Conservation (phyloP, 2,329 filamentous ascomycete genomes). For the Colletotrichum falcatum region DNA sequence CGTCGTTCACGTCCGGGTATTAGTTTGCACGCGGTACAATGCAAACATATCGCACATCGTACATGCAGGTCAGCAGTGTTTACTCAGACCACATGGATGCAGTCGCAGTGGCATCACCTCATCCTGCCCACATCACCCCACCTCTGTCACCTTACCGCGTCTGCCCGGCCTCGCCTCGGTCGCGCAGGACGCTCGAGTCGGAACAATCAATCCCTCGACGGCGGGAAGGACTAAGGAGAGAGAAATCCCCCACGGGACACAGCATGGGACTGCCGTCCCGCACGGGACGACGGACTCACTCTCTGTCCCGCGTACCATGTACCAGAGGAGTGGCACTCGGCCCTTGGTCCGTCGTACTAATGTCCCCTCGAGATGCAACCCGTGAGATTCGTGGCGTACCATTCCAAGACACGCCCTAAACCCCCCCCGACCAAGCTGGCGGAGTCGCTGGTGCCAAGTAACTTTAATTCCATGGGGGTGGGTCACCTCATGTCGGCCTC, state of each 20-base stretch:
- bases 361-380: constrained; percentile 18
- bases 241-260: background rate
- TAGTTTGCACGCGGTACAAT: background rate
- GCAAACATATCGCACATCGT: too few species aligned
- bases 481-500: constrained; percentile 5
- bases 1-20: background rate
- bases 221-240: background rate
- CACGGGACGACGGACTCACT: background rate
- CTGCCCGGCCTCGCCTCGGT: background rate
- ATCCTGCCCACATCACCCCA: background rate
- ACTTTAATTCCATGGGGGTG: constrained; percentile 35
- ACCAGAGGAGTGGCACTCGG: constrained; percentile 18
- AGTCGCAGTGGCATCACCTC: constrained; percentile 4
- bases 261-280: constrained; percentile 8
- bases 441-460: constrained; percentile 36
- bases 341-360: constrained; percentile 7
- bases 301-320: background rate
- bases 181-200: background rate
- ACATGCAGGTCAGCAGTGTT: background rate
- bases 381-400: constrained; percentile 36
- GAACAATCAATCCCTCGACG: background rate
- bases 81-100: background rate
- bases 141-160: background rate
- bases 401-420: constrained; percentile 36
- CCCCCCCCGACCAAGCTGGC: constrained; percentile 34